Percentiles rank a stretch among this genome's conserved stretches.
These are phyloP conservation scores for Shiraia sp. DNA, from an alignment of 2,329 filamentous ascomycete species.

Conservation along the genomic window DNA sequence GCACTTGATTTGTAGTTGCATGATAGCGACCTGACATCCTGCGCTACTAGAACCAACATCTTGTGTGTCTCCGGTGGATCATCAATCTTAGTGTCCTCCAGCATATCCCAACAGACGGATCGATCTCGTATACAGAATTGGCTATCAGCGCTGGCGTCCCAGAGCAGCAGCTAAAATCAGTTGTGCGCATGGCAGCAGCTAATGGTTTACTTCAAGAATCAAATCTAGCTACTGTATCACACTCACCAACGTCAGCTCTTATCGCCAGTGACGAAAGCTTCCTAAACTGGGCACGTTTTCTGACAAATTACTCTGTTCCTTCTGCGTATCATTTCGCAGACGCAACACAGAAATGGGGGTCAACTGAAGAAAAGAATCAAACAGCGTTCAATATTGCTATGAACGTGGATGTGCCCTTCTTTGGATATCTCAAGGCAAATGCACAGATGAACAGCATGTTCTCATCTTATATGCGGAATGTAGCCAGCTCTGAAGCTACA, in stretches of 20 bases:
- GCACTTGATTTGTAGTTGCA: background rate
- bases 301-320: slow-evolving; percentile 1
- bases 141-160: background rate
- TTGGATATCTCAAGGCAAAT: slow-evolving; percentile 5
- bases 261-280: background rate
- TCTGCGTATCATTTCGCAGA: slow-evolving; percentile 3
- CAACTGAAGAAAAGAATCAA: slow-evolving; percentile 3
- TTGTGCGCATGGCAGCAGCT: slow-evolving; percentile 1
- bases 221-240: background rate
- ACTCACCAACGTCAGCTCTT: slow-evolving; percentile 1
- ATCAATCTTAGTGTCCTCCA: slow-evolving; percentile 1
- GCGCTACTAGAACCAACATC: slow-evolving; percentile 1
- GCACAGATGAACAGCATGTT: background rate
- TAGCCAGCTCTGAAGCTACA: slow-evolving; percentile 2
- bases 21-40: no score
- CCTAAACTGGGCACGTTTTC: background rate
- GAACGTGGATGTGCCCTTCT: slow-evolving; percentile 5
- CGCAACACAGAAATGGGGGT: slow-evolving; percentile 8
- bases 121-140: slow-evolving; percentile 1
- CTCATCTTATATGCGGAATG: slow-evolving; percentile 3
- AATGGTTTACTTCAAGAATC: background rate
- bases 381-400: slow-evolving; percentile 10
- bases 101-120: background rate
- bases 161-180: background rate
- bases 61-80: slow-evolving; percentile 1